Evolutionary conservation across 2,329 filamentous ascomycete species (phyloP).

Genomic region (Diaporthe sp.): DNA sequence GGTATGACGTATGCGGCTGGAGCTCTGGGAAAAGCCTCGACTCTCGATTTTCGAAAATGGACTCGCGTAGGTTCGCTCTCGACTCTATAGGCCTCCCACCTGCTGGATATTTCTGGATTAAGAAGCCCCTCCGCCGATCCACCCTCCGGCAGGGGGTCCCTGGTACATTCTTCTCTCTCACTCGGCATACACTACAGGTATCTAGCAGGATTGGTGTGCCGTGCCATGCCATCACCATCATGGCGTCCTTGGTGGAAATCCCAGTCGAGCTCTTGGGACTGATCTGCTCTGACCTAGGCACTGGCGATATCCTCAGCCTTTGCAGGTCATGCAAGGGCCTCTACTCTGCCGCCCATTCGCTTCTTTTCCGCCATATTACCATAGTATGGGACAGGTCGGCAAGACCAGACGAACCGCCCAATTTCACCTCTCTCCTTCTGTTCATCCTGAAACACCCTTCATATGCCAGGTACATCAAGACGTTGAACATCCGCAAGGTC

Average conservation of each 20-base stretch:
- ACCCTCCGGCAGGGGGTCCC: neutral
- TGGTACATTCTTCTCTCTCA: neutral
- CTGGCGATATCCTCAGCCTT: constrained; percentile 1
- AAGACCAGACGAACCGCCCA: neutral
- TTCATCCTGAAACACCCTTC: neutral
- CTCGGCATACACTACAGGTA: neutral
- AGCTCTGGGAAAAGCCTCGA: neutral
- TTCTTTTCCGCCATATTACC: neutral
- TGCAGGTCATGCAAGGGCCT: constrained; percentile 1
- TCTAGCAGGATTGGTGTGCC: neutral
- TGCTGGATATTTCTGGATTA: neutral
- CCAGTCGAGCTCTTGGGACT: neutral
- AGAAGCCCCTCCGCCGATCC: neutral
- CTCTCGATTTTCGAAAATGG: neutral
- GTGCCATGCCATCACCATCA: neutral
- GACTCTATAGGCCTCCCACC: constrained; percentile 8
- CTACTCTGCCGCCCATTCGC: neutral
- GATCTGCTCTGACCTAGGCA: neutral
- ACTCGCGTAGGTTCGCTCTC: neutral
- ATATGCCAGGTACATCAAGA: neutral
- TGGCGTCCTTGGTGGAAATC: neutral
- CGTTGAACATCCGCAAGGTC: neutral
- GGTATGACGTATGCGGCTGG: constrained; percentile 49
- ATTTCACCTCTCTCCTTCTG: neutral
- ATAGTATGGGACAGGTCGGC: neutral